A percentile compares a stretch with the other conserved stretches of the same genome.
phyloP scores from a whole-genome alignment of 1,284 basidiomycete species.

The Heterobasidion occidentale region DNA sequence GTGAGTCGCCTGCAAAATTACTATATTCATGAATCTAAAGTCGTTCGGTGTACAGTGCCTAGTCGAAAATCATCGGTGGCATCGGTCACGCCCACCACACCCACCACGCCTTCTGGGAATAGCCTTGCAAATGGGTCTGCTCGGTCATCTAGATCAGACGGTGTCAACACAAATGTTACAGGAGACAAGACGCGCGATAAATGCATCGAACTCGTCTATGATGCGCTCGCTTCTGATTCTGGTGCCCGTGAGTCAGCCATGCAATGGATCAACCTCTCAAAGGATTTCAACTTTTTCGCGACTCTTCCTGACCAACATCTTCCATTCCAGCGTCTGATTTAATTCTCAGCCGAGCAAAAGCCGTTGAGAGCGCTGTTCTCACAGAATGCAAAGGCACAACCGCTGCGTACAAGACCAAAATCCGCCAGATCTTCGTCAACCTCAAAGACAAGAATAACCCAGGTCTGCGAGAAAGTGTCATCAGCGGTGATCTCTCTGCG shows the following conservation, averaged over 20 bases:
- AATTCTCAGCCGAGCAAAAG: constrained; percentile 49
- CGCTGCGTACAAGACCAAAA: constrained; percentile 68
- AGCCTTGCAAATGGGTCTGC: constrained; percentile 15
- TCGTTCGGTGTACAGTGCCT: constrained; percentile 13
- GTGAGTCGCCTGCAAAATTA: constrained; percentile 5
- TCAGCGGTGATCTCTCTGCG: constrained; percentile 71
- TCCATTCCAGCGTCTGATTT: constrained; percentile 47
- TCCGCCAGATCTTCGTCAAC: constrained; percentile 87
- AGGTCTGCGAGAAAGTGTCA: constrained; percentile 75
- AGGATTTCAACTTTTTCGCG: not conserved
- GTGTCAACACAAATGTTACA: constrained; percentile 46
- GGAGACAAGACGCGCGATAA: constrained; percentile 80
- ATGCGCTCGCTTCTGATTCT: constrained; percentile 82
- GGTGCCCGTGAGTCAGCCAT: constrained; percentile 63
- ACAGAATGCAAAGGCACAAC: constrained; percentile 36
- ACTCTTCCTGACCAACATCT: not conserved
- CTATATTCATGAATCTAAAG: not conserved
- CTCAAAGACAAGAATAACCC: constrained; percentile 96
- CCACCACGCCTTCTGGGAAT: constrained; percentile 24
- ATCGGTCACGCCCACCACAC: constrained; percentile 29
- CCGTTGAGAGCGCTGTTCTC: constrained; percentile 53
- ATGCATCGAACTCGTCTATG: constrained; percentile 87
- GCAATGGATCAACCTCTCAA: not conserved
- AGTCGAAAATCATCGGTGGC: constrained; percentile 19
- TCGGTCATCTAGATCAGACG: constrained; percentile 66